These are phyloP conservation scores for Cinnamomum micranthum DNA, from an alignment of 164 flowering plant genomes.

Conservation along the genomic window DNA sequence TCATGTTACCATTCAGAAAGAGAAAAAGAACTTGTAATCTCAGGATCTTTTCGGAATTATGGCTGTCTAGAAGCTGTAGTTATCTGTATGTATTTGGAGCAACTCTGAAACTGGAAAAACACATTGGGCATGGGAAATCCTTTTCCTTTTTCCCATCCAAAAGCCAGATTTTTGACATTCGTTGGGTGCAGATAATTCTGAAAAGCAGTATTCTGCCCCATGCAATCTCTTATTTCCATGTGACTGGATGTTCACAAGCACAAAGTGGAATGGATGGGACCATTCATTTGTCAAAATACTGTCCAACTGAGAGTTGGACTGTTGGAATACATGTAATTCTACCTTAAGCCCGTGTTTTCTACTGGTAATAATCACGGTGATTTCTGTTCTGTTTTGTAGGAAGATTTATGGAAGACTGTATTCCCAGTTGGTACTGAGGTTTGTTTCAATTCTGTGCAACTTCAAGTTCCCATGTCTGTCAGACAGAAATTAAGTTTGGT, in stretches of 20 bases:
- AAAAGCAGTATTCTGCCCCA: background rate
- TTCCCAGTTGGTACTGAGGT: constrained; percentile 99
- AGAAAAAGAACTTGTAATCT: no score
- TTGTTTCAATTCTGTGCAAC: background rate
- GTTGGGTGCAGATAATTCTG: background rate
- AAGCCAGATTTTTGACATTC: no score
- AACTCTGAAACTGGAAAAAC: no score
- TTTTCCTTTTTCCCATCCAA: no score
- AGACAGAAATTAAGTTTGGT: background rate
- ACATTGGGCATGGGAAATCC: no score
- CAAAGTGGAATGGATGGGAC: background rate
- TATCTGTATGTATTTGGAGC: no score
- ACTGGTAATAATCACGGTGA: background rate
- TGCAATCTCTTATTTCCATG: background rate
- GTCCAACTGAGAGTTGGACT: background rate
- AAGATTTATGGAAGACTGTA: constrained; percentile 77
- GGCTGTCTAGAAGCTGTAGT: no score
- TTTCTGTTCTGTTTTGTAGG: constrained; percentile 44
- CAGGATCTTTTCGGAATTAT: no score
- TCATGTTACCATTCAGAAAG: no score
- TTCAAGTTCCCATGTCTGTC: background rate
- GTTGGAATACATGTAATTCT: background rate
- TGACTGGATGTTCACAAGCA: background rate
- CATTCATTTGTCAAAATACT: background rate
- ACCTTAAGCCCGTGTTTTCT: background rate